phyloP scores from a whole-genome alignment of 768 basidiomycete species.

The Mycena capillaripes region DNA sequence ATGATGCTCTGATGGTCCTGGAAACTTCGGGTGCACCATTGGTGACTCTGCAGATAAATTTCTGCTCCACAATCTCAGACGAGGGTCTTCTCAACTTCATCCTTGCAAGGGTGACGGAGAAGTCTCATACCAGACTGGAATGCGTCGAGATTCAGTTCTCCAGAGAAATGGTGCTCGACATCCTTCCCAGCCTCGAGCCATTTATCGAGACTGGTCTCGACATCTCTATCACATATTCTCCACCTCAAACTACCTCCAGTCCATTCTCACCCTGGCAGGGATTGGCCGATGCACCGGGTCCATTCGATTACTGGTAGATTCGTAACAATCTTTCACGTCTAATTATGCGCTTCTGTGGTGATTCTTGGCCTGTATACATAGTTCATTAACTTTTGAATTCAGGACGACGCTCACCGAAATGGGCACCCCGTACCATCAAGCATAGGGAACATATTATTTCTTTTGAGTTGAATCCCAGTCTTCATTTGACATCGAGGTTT shows the following conservation, averaged over 20 bases:
- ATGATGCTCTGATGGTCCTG: neutral
- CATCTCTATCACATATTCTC: neutral
- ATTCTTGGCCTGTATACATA: no score
- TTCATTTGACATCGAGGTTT: no score
- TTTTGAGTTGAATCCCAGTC: no score
- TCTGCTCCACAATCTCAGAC: neutral
- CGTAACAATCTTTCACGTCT: no score
- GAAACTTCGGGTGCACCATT: neutral
- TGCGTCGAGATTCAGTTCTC: neutral
- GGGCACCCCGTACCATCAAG: no score
- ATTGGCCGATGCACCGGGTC: neutral
- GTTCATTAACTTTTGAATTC: no score
- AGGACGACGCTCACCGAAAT: no score
- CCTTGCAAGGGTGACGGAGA: neutral
- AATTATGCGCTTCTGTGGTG: no score
- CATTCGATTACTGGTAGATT: no score
- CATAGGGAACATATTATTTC: no score
- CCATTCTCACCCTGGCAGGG: conserved; percentile 4
- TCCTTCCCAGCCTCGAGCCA: neutral
- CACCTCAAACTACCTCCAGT: neutral
- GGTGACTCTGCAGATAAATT: neutral
- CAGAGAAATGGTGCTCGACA: neutral
- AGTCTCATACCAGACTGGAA: neutral
- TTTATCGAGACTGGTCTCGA: conserved; percentile 3
- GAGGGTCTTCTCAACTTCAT: neutral